These are phyloP conservation scores for Rhododendron ovatum DNA, from an alignment of 148 eudicot species.

Conservation along the genomic window DNA sequence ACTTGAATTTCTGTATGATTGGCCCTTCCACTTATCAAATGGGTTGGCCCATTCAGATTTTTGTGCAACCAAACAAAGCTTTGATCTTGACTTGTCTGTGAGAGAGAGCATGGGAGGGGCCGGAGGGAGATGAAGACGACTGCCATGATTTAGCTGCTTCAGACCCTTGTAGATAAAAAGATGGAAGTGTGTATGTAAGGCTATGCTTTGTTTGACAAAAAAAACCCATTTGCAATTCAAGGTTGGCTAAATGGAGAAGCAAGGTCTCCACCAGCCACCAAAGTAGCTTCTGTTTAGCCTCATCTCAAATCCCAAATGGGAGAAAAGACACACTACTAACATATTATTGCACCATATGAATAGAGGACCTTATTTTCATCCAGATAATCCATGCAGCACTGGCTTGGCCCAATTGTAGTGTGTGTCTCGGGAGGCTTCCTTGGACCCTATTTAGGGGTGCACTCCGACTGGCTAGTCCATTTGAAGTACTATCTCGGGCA, in stretches of 20 bases:
- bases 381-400: not conserved
- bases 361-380: not conserved
- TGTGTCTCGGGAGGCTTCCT: not conserved
- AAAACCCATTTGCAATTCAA: not conserved
- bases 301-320: not conserved
- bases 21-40: not conserved
- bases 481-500: not conserved
- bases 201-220: constrained; percentile 18
- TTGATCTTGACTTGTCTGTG: not conserved
- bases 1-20: not conserved
- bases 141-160: constrained; percentile 10
- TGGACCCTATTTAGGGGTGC: not conserved
- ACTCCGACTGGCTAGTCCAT: not conserved
- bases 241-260: constrained; percentile 13
- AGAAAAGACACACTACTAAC: not conserved
- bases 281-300: not conserved
- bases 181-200: constrained; percentile 18
- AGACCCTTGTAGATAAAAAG: constrained; percentile 14
- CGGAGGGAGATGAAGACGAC: constrained; percentile 12
- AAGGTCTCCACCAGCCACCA: constrained; percentile 2
- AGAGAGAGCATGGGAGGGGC: not conserved
- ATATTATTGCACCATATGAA: not conserved
- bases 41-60: not conserved
- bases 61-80: not conserved
- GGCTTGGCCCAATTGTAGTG: not conserved